Conservation (phyloP, 768 basidiomycete species). For the Lactifluus piperatus region DNA sequence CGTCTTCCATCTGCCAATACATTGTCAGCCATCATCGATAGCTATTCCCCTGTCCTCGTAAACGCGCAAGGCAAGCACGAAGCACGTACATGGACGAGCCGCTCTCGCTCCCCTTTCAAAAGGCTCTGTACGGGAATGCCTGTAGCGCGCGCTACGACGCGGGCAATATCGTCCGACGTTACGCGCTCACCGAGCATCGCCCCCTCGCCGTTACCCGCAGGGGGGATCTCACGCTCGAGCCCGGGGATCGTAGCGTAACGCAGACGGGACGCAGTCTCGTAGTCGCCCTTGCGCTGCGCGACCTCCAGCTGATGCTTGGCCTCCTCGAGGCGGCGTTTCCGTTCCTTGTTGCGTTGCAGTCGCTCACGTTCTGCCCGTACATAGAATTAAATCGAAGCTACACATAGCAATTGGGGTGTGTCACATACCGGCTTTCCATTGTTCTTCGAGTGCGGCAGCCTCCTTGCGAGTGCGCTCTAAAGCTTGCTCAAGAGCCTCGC, state of each 20-base stretch:
- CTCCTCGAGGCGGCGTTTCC: slow-evolving; percentile 65
- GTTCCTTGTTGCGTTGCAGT: slow-evolving; percentile 52
- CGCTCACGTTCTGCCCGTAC: slow-evolving; percentile 50
- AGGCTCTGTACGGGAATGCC: slow-evolving; percentile 88
- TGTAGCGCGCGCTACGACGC: slow-evolving; percentile 81
- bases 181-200: slow-evolving; percentile 79
- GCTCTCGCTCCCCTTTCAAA: slow-evolving; percentile 83
- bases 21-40: not conserved
- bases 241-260: slow-evolving; percentile 82
- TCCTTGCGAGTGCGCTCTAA: slow-evolving; percentile 53
- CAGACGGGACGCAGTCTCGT: slow-evolving; percentile 73
- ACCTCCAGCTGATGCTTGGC: slow-evolving; percentile 83
- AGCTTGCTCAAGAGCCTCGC: slow-evolving; percentile 55
- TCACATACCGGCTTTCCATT: slow-evolving; percentile 66
- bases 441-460: slow-evolving; percentile 47
- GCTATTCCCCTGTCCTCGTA: not conserved
- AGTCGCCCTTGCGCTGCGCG: slow-evolving; percentile 83
- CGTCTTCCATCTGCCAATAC: slow-evolving; percentile 71
- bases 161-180: slow-evolving; percentile 80
- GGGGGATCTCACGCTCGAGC: slow-evolving; percentile 61
- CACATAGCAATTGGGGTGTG: not conserved
- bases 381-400: not conserved
- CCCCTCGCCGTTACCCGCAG: slow-evolving; percentile 37
- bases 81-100: slow-evolving; percentile 68
- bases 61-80: not conserved